These are phyloP conservation scores for Acacia concinna DNA, from an alignment of 331 rosid species.

Conservation along the genomic window DNA sequence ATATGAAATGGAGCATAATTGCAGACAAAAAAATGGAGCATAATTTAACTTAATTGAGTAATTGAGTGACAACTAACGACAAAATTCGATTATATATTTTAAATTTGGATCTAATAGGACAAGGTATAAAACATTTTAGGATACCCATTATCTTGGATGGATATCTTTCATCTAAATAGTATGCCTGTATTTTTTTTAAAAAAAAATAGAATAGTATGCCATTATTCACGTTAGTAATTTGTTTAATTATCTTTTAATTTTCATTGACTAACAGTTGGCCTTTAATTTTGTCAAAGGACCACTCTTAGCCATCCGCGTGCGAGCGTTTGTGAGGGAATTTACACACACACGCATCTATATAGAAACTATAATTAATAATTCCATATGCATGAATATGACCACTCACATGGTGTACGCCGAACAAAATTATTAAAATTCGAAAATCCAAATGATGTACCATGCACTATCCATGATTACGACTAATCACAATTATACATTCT, in stretches of 20 bases:
- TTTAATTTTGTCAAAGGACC: not conserved
- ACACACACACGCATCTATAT: no score
- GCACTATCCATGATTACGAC: conserved; percentile 2
- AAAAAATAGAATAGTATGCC: not conserved
- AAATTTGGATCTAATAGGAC: not conserved
- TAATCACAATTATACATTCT: conserved; percentile 17
- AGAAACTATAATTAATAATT: not conserved
- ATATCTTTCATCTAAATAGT: not conserved
- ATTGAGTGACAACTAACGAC: not conserved
- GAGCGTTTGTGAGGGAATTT: not conserved
- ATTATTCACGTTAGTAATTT: not conserved
- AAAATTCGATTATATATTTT: not conserved
- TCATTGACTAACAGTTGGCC: not conserved
- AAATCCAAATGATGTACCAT: not conserved
- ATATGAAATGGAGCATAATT: no score
- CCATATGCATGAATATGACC: not conserved
- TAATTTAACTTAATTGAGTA: not conserved
- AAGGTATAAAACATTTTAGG: not conserved
- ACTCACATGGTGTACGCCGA: not conserved
- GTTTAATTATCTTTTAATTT: not conserved
- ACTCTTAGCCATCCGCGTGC: not conserved
- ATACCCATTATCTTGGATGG: not conserved
- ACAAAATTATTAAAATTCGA: not conserved
- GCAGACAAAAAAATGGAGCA: no score
- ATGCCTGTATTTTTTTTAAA: not conserved